Evolutionary conservation across 2,329 filamentous ascomycete genomes (phyloP), one percentile per base, ranked within the genome.

Genomic region (Hortaea sp.): DNA sequence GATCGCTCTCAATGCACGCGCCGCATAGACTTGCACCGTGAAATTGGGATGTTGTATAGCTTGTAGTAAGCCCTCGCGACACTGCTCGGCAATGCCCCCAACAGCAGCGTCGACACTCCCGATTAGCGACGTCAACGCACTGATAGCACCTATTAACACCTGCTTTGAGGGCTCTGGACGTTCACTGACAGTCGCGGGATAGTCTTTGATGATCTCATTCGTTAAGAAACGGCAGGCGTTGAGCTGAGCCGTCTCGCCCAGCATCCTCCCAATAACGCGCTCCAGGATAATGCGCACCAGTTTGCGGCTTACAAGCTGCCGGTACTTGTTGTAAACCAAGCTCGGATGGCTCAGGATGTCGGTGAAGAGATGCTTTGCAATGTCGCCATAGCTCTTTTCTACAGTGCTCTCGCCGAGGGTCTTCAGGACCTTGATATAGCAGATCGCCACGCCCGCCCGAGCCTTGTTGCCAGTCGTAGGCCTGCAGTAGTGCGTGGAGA

Each of bases 11-110:
- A 97, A 72, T 60, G 88, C 95, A 50, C 85, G 79, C 4, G 92
- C 87, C 1, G 88, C 83, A 58, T 92, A 85, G 3, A 97, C 81
- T 61, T 98, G 92, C 2, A 98, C 92, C 4, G 88, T 92, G 65
- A 97, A 97, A 66, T 88, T 95, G 0, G 89, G 88, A 65, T 98
- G 92, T 57, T 94, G 87, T 28, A 97, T 72, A 5, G 95, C 86
- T 63, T 95, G 88, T 35, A 97, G 72, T 30, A 98, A 70, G 4
- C 85, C 85, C 63, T 98, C 92, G 42, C 90, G 79, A 62, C 88
- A 94, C 10, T 76, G 64, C 53, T 98, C 94, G 6, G 88, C 85
- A 56, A 95, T 81, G 44, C 72, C 73, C 51, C 82, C 85, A 31
- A 86, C 78, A 2, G 89, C 89, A 13, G 90, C 90, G 3, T 89